Conservation (phyloP, 164 flowering plant species). For the Sedum album region DNA sequence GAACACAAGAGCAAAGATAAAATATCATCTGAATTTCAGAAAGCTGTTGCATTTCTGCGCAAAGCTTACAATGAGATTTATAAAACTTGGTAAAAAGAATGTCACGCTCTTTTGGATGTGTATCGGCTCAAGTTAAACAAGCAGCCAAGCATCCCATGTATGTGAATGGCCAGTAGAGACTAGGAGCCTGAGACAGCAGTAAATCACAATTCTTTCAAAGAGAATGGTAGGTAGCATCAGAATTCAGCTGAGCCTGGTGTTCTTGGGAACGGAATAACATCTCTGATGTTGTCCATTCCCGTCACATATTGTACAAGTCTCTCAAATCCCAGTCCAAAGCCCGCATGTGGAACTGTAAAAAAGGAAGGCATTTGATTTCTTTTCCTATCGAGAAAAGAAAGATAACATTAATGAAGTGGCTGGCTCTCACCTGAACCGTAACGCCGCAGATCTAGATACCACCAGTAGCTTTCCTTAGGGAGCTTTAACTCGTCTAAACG, state of each 20-base stretch:
- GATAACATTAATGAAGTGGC: neutral
- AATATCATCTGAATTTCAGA: neutral
- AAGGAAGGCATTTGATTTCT: neutral
- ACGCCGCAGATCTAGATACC: slow-evolving; percentile 98
- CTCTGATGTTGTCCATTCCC: slow-evolving; percentile 87
- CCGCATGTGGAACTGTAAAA: slow-evolving; percentile 91
- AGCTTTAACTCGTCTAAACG: slow-evolving; percentile 78
- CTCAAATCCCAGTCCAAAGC: slow-evolving; percentile 94
- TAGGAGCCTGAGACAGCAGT: neutral
- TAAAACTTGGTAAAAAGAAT: neutral
- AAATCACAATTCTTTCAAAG: neutral
- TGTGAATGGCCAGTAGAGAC: too few relatives aligned
- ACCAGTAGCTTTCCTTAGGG: slow-evolving; percentile 80
- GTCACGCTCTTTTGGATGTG: neutral
- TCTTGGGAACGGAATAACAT: slow-evolving; percentile 88
- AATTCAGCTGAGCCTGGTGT: slow-evolving; percentile 91
- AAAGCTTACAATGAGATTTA: neutral
- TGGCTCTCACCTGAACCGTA: slow-evolving; percentile 76
- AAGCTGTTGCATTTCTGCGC: neutral
- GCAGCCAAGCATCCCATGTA: too few relatives aligned
- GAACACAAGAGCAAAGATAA: too few relatives aligned
- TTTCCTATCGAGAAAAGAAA: too few relatives aligned
- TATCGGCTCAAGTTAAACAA: too few relatives aligned
- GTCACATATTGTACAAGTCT: slow-evolving; percentile 95
- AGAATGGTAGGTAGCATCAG: slow-evolving; percentile 22